Percentiles rank a stretch among this genome's conserved stretches.
phyloP scores from a whole-genome alignment of 129 eudicot genomes.

The Flaveria bidentis region DNA sequence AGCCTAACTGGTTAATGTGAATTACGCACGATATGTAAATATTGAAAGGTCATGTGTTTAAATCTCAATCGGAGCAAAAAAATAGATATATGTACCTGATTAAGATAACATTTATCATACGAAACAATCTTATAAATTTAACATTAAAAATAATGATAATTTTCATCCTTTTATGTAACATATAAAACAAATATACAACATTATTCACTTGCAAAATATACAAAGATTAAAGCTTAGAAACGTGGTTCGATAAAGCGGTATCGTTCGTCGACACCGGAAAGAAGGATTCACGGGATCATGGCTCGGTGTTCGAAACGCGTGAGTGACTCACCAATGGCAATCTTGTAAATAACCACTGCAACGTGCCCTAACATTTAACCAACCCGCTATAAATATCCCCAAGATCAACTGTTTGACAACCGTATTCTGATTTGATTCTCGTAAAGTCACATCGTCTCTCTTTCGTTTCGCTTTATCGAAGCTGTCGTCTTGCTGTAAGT shows the following conservation, averaged over 20 bases:
- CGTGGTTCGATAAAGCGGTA: constrained; percentile 11
- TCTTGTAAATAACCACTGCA: background rate
- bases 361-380: background rate
- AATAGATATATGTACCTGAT: too few species aligned
- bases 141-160: too few species aligned
- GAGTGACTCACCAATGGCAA: constrained; percentile 5
- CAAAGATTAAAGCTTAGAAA: background rate
- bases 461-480: background rate
- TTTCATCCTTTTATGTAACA: too few species aligned
- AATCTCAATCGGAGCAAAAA: too few species aligned
- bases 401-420: background rate
- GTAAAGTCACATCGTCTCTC: background rate
- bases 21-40: too few species aligned
- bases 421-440: background rate
- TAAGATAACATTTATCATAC: too few species aligned
- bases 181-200: background rate
- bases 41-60: too few species aligned
- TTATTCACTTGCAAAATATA: constrained; percentile 1
- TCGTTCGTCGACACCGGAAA: background rate
- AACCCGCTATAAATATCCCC: background rate
- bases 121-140: too few species aligned
- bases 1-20: too few species aligned
- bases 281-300: background rate
- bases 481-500: constrained; percentile 23
- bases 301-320: constrained; percentile 5